Conservation (phyloP, 1,284 basidiomycete genomes). For the Porodaedalea pini region DNA sequence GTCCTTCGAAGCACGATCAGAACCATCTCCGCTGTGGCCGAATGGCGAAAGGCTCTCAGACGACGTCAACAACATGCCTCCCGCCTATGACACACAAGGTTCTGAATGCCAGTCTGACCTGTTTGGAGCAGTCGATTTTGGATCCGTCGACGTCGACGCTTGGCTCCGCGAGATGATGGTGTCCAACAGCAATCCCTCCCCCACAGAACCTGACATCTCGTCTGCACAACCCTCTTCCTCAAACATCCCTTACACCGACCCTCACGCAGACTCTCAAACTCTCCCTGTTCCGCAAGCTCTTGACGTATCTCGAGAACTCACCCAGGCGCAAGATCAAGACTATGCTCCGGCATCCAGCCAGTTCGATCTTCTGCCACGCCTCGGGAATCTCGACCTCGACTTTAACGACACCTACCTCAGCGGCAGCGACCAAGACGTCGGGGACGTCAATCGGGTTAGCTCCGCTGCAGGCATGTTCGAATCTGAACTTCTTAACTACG, state of each 20-base stretch:
- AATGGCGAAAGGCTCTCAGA: conserved; percentile 7
- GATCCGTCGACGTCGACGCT: conserved; percentile 15
- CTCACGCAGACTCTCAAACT: neutral
- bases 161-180: conserved; percentile 15
- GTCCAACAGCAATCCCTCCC: conserved; percentile 1
- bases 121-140: conserved; percentile 5
- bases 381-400: conserved; percentile 14
- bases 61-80: neutral
- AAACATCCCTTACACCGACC: neutral
- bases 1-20: neutral
- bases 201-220: neutral
- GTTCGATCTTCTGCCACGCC: conserved; percentile 10
- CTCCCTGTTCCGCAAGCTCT: conserved; percentile 13
- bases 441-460: neutral
- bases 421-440: conserved; percentile 1
- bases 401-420: conserved; percentile 10
- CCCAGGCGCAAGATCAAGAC: conserved; percentile 9
- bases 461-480: neutral
- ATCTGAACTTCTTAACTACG: conserved; percentile 1
- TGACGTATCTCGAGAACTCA: conserved; percentile 9
- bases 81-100: neutral
- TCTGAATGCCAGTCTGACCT: neutral
- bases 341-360: neutral
- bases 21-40: conserved; percentile 5
- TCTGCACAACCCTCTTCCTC: neutral